A percentile compares a stretch with the other conserved stretches of the same genome.
Conservation (phyloP, 306 rosid genomes). For the Quercus suber region DNA sequence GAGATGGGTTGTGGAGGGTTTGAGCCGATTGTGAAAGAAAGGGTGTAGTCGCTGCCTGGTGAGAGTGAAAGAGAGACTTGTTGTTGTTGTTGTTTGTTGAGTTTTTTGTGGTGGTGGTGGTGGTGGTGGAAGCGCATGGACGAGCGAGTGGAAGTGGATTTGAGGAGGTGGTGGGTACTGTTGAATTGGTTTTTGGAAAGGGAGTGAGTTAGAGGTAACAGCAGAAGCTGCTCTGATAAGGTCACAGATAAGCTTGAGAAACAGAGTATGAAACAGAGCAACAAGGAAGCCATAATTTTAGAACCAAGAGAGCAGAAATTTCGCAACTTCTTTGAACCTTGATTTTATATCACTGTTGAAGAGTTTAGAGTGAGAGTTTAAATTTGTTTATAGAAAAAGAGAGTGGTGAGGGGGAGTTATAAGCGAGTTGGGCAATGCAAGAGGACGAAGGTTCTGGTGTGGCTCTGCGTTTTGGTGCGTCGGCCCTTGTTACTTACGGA, state of each 20-base stretch:
- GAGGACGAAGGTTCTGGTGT: constrained; percentile 23
- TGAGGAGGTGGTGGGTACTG: constrained; percentile 72
- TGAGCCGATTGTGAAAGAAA: constrained; percentile 58
- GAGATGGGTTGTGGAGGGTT: constrained; percentile 54
- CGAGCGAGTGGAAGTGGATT: constrained; percentile 64
- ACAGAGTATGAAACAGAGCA: constrained; percentile 47
- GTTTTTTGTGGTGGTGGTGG: constrained; percentile 9
- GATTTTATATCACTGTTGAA: background rate
- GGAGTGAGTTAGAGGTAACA: constrained; percentile 64
- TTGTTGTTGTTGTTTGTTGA: constrained; percentile 10
- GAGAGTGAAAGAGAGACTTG: constrained; percentile 82
- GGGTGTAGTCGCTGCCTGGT: constrained; percentile 86
- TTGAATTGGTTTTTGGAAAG: constrained; percentile 60
- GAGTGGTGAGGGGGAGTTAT: constrained; percentile 3
- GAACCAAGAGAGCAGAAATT: background rate
- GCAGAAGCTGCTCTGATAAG: constrained; percentile 27
- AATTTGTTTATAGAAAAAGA: background rate
- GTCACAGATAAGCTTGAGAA: constrained; percentile 28
- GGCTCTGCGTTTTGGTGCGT: too few relatives aligned
- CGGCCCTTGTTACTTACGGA: too few relatives aligned
- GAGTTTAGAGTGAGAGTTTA: background rate
- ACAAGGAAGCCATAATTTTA: constrained; percentile 42
- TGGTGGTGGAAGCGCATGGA: constrained; percentile 53
- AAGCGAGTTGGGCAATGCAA: background rate
- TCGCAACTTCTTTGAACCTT: background rate